Percentiles rank a stretch among this genome's conserved stretches.
phyloP scores from a whole-genome alignment of 164 flowering plant species.

The Warburgia ugandensis region DNA sequence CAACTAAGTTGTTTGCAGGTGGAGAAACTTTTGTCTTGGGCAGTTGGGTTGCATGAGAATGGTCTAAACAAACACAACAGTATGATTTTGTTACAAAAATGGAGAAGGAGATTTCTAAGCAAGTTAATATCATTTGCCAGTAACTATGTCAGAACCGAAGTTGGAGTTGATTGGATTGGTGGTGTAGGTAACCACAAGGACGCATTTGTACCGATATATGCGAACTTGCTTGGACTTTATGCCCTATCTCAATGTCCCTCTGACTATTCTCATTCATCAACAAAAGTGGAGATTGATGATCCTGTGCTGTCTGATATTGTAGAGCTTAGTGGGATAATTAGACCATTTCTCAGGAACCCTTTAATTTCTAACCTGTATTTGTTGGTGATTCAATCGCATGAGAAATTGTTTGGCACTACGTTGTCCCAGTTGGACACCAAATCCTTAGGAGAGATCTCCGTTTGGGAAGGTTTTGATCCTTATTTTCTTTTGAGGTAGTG shows the following conservation, averaged over 20 bases:
- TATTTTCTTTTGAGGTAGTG: slow-evolving; percentile 75
- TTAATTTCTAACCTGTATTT: slow-evolving; percentile 57
- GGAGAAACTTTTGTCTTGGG: slow-evolving; percentile 47
- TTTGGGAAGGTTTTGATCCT: slow-evolving; percentile 81
- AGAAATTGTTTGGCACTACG: slow-evolving; percentile 23
- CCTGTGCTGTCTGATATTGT: slow-evolving; percentile 32
- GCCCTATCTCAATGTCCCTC: slow-evolving; percentile 60
- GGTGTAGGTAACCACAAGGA: slow-evolving; percentile 95
- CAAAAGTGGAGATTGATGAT: slow-evolving; percentile 15
- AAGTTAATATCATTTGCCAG: slow-evolving; percentile 44
- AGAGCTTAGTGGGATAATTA: slow-evolving; percentile 42
- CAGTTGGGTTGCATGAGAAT: slow-evolving; percentile 11
- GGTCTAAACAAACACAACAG: slow-evolving; percentile 2
- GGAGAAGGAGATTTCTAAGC: slow-evolving; percentile 55
- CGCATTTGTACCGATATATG: slow-evolving; percentile 68
- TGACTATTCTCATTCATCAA: neutral
- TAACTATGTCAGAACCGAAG: slow-evolving; percentile 22
- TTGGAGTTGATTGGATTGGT: slow-evolving; percentile 64
- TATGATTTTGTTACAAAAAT: slow-evolving; percentile 25
- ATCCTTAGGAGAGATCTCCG: slow-evolving; percentile 13
- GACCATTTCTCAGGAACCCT: slow-evolving; percentile 70
- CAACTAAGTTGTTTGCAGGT: slow-evolving; percentile 79
- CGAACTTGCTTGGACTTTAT: slow-evolving; percentile 67
- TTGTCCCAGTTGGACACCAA: slow-evolving; percentile 8
- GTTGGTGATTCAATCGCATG: slow-evolving; percentile 41